A percentile compares a stretch with the other conserved stretches of the same genome.
Evolutionary conservation across 441 rosid species (phyloP).

Genomic region (Erodium chrysanthum): DNA sequence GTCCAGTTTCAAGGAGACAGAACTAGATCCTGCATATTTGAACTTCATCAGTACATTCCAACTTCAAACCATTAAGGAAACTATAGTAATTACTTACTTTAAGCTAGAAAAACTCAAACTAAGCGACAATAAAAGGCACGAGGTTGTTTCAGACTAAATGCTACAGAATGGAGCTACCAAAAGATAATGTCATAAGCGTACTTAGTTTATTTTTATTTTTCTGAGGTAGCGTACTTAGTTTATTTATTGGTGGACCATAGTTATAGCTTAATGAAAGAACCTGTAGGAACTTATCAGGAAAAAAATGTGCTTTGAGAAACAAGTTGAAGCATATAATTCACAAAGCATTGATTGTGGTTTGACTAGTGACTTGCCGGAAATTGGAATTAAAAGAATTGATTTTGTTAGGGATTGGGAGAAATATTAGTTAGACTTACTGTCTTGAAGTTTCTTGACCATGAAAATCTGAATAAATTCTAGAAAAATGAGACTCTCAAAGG

Average conservation of each 20-base stretch:
- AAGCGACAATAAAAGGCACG: neutral
- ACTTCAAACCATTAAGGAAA: too few species aligned
- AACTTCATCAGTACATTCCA: too few species aligned
- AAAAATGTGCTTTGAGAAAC: too few species aligned
- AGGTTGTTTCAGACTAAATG: neutral
- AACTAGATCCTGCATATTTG: conserved; percentile 40
- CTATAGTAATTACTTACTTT: neutral
- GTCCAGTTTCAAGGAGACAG: conserved; percentile 41
- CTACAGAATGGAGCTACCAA: neutral
- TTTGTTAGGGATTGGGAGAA: neutral
- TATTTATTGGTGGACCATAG: too few species aligned
- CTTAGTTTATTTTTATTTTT: too few species aligned
- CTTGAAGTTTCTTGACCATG: neutral
- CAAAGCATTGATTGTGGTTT: neutral
- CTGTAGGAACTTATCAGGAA: too few species aligned
- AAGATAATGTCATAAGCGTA: neutral
- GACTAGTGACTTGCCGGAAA: neutral
- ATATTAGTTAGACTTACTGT: neutral
- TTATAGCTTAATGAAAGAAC: too few species aligned
- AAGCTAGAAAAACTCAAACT: neutral
- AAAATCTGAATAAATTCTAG: too few species aligned
- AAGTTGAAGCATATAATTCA: neutral
- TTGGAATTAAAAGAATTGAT: neutral
- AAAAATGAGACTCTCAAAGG: neutral
- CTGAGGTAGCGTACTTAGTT: too few species aligned